A percentile compares a stretch with the other conserved stretches of the same genome.
Evolutionary conservation across 495 filamentous ascomycete genomes (phyloP).

Genomic region (Xylaria sp.): DNA sequence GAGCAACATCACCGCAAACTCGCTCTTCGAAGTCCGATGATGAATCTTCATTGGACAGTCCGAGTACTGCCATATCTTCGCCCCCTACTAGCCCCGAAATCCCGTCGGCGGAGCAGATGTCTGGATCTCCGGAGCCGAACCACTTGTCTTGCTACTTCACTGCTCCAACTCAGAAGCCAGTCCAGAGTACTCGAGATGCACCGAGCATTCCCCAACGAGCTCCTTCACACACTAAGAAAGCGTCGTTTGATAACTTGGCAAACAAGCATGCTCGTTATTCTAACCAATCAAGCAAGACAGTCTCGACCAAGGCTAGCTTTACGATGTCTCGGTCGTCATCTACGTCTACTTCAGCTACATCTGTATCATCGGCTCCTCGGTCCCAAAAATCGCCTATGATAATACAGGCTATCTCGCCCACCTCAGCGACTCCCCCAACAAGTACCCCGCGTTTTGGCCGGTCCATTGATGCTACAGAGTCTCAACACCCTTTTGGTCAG

Average conservation of each 20-base stretch:
- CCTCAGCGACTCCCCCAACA: conserved; percentile 44
- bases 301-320: conserved; percentile 55
- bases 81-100: conserved; percentile 76
- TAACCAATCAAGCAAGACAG: conserved; percentile 51
- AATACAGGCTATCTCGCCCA: conserved; percentile 27
- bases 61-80: conserved; percentile 63
- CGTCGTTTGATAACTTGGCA: conserved; percentile 57
- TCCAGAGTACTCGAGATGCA: conserved; percentile 52
- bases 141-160: conserved; percentile 84
- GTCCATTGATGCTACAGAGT: conserved; percentile 34
- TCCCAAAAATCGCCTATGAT: conserved; percentile 47
- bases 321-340: conserved; percentile 57
- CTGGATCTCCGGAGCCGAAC: conserved; percentile 69
- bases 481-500: conserved; percentile 68
- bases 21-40: conserved; percentile 61
- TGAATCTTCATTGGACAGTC: conserved; percentile 63
- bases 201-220: conserved; percentile 77
- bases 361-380: conserved; percentile 43
- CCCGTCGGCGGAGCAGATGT: conserved; percentile 66
- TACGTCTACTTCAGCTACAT: conserved; percentile 53
- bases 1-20: conserved; percentile 59
- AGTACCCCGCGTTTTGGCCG: conserved; percentile 42
- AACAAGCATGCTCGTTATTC: conserved; percentile 66
- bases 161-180: conserved; percentile 52
- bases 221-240: conserved; percentile 82